Evolutionary conservation across 2,329 filamentous ascomycete genomes (phyloP).

Genomic region (Claviceps purpurea): DNA sequence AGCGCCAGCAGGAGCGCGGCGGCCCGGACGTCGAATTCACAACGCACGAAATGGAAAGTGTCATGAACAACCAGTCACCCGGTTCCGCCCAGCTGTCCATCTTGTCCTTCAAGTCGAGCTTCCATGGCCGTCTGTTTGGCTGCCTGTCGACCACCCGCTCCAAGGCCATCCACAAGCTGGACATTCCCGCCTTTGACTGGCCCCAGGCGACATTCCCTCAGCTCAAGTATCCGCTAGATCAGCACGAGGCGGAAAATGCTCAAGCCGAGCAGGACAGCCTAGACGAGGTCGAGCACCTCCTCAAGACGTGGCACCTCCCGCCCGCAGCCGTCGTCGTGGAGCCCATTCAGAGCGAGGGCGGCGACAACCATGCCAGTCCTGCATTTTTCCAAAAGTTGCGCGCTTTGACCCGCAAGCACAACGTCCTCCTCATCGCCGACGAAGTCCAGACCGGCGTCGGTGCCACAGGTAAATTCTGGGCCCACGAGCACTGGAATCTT

Average conservation of each 20-base stretch:
- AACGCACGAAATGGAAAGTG: constrained; percentile 55
- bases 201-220: constrained; percentile 76
- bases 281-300: constrained; percentile 69
- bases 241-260: constrained; percentile 69
- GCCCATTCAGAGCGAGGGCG: constrained; percentile 86
- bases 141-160: constrained; percentile 78
- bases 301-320: constrained; percentile 65
- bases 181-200: constrained; percentile 93
- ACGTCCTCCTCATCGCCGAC: constrained; percentile 78
- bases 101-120: constrained; percentile 74
- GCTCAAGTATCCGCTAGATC: constrained; percentile 76
- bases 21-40: constrained; percentile 68
- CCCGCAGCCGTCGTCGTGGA: constrained; percentile 75
- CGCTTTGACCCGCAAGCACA: constrained; percentile 61
- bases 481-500: constrained; percentile 88
- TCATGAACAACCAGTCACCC: constrained; percentile 70
- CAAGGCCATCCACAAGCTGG: constrained; percentile 89
- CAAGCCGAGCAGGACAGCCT: constrained; percentile 68
- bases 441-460: constrained; percentile 91
- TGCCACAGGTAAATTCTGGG: constrained; percentile 91
- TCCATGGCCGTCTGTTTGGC: constrained; percentile 85
- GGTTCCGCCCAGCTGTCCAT: constrained; percentile 69
- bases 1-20: constrained; percentile 67
- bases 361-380: constrained; percentile 85
- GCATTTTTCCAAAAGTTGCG: constrained; percentile 78